Evolutionary conservation across 2,329 filamentous ascomycete species (phyloP), one percentile per base, ranked within the genome.

Genomic region (Trichothecium sympodiale): DNA sequence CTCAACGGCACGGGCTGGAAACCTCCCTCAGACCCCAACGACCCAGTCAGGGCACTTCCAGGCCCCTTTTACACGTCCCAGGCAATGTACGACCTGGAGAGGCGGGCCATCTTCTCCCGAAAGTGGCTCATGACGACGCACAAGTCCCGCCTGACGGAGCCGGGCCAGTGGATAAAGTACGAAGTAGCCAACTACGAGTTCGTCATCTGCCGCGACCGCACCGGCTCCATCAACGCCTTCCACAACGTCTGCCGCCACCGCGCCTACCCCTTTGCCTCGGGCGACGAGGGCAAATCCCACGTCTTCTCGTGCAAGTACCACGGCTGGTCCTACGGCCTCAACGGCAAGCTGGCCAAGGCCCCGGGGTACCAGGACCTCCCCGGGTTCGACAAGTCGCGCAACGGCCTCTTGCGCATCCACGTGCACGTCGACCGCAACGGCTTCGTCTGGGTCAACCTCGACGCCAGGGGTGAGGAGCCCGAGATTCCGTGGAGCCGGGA

Each of bases 241-340:
- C 74, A 78, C 55, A 78, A 79, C 46, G 61, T 77, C 26, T 78
- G 75, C 53, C 58, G 74, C 2, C 74, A 78, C 49, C 62, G 74
- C 6, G 74, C 74, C 16, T 79, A 70, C 46, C 70, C 72, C 0
- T 64, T 78, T 8, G 69, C 75, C 8, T 62, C 59, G 4, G 61
- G 64, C 30, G 60, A 67, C 3, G 53, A 61, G 8, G 74, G 74
- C 3, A 61, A 61, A 29, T 63, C 63, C 33, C 62, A 55, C 43
- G 64, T 77, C 26, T 62, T 79, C 27, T 60, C 67, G 0, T 79
- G 74, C 59, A 67, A 68, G 39, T 78, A 78, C 45, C 74, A 78
- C 46, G 73, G 72, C 29, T 79, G 74, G 74, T 73, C 69, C 3
- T 78, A 77, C 41, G 68, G 71, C 31, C 57, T 73, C 3, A 62